phyloP scores from a whole-genome alignment of 371 early-diverging fungal genomes.

The Syncephalastrum monosporum region DNA sequence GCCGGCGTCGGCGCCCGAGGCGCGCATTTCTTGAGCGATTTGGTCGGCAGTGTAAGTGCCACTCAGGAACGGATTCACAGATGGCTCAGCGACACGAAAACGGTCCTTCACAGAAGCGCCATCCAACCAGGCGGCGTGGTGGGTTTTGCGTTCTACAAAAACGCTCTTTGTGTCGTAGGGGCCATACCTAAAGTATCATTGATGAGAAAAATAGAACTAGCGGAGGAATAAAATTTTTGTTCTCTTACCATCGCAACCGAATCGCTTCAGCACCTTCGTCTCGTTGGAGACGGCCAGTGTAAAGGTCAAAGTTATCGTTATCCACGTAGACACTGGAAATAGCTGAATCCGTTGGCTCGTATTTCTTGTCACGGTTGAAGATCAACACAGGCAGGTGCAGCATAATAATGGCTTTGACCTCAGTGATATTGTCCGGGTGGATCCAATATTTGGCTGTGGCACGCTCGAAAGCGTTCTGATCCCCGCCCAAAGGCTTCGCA shows the following conservation, averaged over 20 bases:
- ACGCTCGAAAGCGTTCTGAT: slow-evolving; percentile 81
- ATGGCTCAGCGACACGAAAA: slow-evolving; percentile 43
- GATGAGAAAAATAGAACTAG: slow-evolving; percentile 12
- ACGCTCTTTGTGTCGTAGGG: slow-evolving; percentile 66
- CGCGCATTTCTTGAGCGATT: slow-evolving; percentile 79
- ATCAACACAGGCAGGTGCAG: slow-evolving; percentile 92
- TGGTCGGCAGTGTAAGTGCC: slow-evolving; percentile 88
- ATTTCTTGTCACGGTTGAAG: slow-evolving; percentile 35
- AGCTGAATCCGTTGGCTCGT: slow-evolving; percentile 44
- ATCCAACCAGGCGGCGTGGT: slow-evolving; percentile 90
- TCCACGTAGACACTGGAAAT: slow-evolving; percentile 96
- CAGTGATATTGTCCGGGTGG: slow-evolving; percentile 92
- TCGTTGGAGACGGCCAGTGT: slow-evolving; percentile 85
- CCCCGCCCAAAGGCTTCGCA: slow-evolving; percentile 58
- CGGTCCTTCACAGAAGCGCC: slow-evolving; percentile 77
- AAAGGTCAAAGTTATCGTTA: slow-evolving; percentile 85
- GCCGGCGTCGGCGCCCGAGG: slow-evolving; percentile 60
- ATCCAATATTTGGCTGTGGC: slow-evolving; percentile 98
- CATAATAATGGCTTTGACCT: slow-evolving; percentile 88
- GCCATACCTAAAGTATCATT: slow-evolving; percentile 38
- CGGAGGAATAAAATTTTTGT: slow-evolving; percentile 21
- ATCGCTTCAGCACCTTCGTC: slow-evolving; percentile 88
- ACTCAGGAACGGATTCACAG: slow-evolving; percentile 45
- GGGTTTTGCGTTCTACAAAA: slow-evolving; percentile 92
- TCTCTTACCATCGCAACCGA: slow-evolving; percentile 86